These are phyloP conservation scores for Populus hybrid DNA, from an alignment of 441 rosid genomes.

Conservation along the genomic window DNA sequence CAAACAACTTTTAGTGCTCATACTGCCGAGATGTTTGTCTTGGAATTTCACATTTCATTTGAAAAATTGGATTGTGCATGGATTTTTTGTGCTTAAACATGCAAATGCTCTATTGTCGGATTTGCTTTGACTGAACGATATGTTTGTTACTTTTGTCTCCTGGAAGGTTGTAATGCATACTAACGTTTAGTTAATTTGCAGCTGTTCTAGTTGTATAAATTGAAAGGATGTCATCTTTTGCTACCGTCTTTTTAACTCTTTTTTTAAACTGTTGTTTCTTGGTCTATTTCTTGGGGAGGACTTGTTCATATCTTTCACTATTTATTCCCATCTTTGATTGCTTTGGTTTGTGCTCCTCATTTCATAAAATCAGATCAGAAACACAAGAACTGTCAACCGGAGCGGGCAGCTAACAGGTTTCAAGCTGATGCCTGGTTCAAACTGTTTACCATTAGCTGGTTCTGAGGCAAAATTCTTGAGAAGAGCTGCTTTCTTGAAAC, in stretches of 20 bases:
- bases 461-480: conserved; percentile 78
- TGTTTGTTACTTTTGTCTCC: neutral
- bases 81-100: neutral
- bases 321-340: neutral
- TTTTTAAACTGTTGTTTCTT: neutral
- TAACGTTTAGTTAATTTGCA: neutral
- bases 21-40: neutral
- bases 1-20: neutral
- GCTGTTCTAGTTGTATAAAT: neutral
- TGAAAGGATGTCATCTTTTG: neutral
- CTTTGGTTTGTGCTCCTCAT: neutral
- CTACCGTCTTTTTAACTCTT: neutral
- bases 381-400: conserved; percentile 82
- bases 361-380: conserved; percentile 57
- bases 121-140: neutral
- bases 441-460: conserved; percentile 81
- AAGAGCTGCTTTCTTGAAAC: conserved; percentile 87
- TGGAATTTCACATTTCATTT: neutral
- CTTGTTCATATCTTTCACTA: neutral
- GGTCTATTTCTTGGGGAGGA: neutral
- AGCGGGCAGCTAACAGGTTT: conserved; percentile 84
- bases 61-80: neutral
- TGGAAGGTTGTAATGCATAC: neutral
- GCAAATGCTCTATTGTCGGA: neutral
- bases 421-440: conserved; percentile 85